Evolutionary conservation across 345 rosid genomes (phyloP), one percentile per base, ranked within the genome.

Genomic region (Sisymbrium irio): DNA sequence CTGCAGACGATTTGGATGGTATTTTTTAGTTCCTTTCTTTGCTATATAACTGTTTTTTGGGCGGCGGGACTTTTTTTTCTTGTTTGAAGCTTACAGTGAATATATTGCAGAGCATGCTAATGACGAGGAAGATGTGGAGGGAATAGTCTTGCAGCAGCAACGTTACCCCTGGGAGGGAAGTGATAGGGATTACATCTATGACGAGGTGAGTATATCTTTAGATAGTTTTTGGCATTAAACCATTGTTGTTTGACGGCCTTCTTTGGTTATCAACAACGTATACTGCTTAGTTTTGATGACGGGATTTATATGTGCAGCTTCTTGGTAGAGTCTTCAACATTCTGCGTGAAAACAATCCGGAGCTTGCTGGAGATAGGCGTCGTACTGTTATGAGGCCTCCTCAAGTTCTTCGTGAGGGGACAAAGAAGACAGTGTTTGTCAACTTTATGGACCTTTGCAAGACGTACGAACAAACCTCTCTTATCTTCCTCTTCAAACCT

Each of bases 321-420:
- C 93, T 92, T 64, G 92, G 94, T 50, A 81, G 95, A 79, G 91
- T 90, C 50, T 90, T 87, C 66, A 89, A 85, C 83, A 90, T 90
- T 83, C 90, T 92, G 37, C 91, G 89, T 57, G 99, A 96, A 85
- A 84, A 96, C 40, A 92, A 92, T 62, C 97, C 98, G 2, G 96
- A 96, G 82, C 95, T 96, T 70, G 91, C 97, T 6, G 96, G 98
- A 65, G 99, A 95, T 82, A 87, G 94, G 84, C 91, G 96, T 18
- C 90, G 98, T 78, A 95, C 98, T 56, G 97, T 90, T 61, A 92
- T 92, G 98, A 88, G 98, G 84, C 97, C 97, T 46, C 99, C 97
- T 7, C 97, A 96, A 77, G 98, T 96, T 69, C 96, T 92, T 60
- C 96, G 96, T 67, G 99, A 96, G 72, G 99, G 99, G 22, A 96